These are phyloP conservation scores for Candida sanyaensis DNA, from an alignment of 1,139 yeast species.

Conservation along the genomic window DNA sequence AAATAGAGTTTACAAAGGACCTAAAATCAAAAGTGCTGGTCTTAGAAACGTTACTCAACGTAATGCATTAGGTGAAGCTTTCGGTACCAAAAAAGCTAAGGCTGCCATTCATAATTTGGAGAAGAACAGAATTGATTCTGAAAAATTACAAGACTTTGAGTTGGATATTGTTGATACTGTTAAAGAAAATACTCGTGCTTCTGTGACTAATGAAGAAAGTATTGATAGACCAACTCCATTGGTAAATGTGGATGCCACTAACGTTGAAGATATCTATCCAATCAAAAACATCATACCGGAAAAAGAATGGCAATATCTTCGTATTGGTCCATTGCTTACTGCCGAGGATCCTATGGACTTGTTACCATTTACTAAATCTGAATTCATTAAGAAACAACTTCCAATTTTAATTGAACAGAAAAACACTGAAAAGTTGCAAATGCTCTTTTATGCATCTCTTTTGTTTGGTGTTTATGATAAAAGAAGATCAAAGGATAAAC, in stretches of 20 bases:
- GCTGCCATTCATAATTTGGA: constrained; percentile 82
- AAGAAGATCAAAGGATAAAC: constrained; percentile 65
- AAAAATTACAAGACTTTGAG: constrained; percentile 70
- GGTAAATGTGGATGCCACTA: constrained; percentile 73
- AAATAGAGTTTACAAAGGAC: constrained; percentile 56
- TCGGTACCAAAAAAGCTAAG: constrained; percentile 96
- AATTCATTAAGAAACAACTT: constrained; percentile 54
- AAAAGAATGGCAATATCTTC: constrained; percentile 62
- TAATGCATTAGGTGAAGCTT: constrained; percentile 88
- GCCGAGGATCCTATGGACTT: constrained; percentile 56
- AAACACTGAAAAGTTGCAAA: constrained; percentile 60
- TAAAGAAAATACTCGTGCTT: constrained; percentile 62
- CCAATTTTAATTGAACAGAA: constrained; percentile 41
- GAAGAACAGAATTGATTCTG: constrained; percentile 85
- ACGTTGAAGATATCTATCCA: constrained; percentile 82
- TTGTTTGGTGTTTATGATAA: constrained; percentile 77
- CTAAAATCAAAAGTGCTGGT: constrained; percentile 59
- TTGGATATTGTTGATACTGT: constrained; percentile 83
- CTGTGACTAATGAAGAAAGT: constrained; percentile 66
- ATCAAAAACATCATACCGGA: constrained; percentile 67
- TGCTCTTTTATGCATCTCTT: constrained; percentile 76
- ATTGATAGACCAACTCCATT: constrained; percentile 82
- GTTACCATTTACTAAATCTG: constrained; percentile 63
- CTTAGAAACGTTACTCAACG: constrained; percentile 61
- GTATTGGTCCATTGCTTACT: constrained; percentile 56